Percentiles rank a stretch among this genome's conserved stretches.
These are phyloP conservation scores for Macrolepiota fuliginosa DNA, from an alignment of 768 basidiomycete genomes.

Conservation along the genomic window DNA sequence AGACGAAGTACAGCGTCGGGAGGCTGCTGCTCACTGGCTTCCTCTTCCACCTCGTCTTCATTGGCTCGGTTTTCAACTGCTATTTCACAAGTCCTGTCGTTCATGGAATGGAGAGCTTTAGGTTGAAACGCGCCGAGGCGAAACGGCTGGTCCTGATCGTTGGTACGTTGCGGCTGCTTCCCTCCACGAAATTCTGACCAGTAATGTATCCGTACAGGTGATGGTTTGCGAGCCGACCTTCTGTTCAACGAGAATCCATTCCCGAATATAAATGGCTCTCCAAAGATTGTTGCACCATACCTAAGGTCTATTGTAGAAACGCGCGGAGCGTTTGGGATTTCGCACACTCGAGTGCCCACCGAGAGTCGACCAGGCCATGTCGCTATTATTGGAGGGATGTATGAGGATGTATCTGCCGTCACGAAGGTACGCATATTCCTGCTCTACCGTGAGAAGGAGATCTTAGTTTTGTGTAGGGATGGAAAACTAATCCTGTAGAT, in stretches of 20 bases:
- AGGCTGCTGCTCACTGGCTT: slow-evolving; percentile 64
- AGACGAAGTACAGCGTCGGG: slow-evolving; percentile 32
- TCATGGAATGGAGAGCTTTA: slow-evolving; percentile 66
- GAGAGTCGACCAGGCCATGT: slow-evolving; percentile 89
- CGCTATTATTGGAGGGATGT: slow-evolving; percentile 91
- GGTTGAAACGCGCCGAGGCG: slow-evolving; percentile 44
- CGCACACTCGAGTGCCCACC: slow-evolving; percentile 84
- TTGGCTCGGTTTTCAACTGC: slow-evolving; percentile 77
- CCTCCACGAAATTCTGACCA: not conserved
- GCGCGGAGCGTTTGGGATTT: slow-evolving; percentile 79
- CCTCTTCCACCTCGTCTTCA: slow-evolving; percentile 72
- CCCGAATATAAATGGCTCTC: slow-evolving; percentile 44
- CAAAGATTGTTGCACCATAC: slow-evolving; percentile 69
- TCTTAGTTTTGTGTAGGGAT: slow-evolving; percentile 48
- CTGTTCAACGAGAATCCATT: slow-evolving; percentile 67
- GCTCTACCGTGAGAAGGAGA: not conserved
- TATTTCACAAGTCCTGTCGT: slow-evolving; percentile 86
- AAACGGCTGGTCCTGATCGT: slow-evolving; percentile 80
- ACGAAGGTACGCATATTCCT: slow-evolving; percentile 56
- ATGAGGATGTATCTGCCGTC: slow-evolving; percentile 86
- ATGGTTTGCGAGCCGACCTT: slow-evolving; percentile 82
- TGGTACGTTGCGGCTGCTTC: slow-evolving; percentile 39
- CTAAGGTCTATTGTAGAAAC: slow-evolving; percentile 63
- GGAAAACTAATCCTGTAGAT: slow-evolving; percentile 86
- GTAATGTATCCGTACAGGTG: slow-evolving; percentile 42